Percentiles rank a stretch among this genome's conserved stretches.
These are phyloP conservation scores for Pyrenophora seminiperda DNA, from an alignment of 2,329 filamentous ascomycete genomes.

Conservation along the genomic window DNA sequence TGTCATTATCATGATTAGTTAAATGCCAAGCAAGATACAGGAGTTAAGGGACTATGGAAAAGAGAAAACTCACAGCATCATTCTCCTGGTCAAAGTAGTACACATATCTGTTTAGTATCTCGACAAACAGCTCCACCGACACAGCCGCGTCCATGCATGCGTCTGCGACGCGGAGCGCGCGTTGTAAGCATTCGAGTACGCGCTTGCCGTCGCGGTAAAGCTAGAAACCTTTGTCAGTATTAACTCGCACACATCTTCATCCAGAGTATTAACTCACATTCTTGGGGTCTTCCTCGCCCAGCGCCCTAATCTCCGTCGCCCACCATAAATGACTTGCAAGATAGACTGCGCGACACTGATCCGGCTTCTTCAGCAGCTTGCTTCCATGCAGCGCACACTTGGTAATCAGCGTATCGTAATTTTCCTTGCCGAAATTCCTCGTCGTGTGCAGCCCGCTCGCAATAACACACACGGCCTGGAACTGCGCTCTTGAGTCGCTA, in stretches of 20 bases:
- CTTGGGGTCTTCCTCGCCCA: conserved; percentile 79
- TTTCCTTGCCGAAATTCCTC: conserved; percentile 90
- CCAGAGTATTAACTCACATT: conserved; percentile 63
- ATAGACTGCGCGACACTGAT: conserved; percentile 96
- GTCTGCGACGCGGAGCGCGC: conserved; percentile 92
- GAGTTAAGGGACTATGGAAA: too few relatives aligned
- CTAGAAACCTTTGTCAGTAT: conserved; percentile 47
- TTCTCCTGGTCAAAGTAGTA: conserved; percentile 99
- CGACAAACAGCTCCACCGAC: conserved; percentile 96
- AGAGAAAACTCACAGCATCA: conserved; percentile 70
- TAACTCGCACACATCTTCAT: not conserved
- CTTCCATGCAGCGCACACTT: conserved; percentile 96
- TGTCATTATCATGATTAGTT: conserved; percentile 12
- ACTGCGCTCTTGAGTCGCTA: conserved; percentile 93
- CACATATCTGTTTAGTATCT: conserved; percentile 96
- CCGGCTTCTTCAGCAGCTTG: conserved; percentile 95
- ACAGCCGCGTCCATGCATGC: conserved; percentile 99
- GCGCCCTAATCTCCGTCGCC: conserved; percentile 81
- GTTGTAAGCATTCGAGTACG: conserved; percentile 93
- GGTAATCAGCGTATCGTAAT: conserved; percentile 97
- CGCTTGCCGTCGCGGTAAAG: conserved; percentile 97
- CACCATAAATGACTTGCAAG: conserved; percentile 97
- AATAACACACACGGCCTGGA: conserved; percentile 95
- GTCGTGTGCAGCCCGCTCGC: conserved; percentile 87
- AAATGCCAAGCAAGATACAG: not conserved